Evolutionary conservation across 805 yeast species (phyloP).

Genomic region (Yamadazyma phyllophila): DNA sequence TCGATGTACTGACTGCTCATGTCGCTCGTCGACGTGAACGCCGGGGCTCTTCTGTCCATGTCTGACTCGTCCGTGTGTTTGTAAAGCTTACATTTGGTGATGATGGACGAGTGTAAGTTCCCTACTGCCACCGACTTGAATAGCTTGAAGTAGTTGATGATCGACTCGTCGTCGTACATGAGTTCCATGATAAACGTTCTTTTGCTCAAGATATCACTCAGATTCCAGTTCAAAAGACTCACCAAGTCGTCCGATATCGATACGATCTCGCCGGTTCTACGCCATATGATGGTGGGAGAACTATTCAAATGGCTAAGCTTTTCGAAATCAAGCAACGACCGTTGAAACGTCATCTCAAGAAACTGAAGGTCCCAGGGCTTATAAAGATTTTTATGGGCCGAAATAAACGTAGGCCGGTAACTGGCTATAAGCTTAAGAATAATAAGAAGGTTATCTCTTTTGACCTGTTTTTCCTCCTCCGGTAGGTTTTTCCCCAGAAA

Average conservation of each 20-base stretch:
- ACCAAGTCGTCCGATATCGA: slow-evolving; percentile 75
- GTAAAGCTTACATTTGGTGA: slow-evolving; percentile 49
- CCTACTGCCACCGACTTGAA: slow-evolving; percentile 75
- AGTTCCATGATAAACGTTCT: slow-evolving; percentile 72
- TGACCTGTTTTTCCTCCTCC: slow-evolving; percentile 25
- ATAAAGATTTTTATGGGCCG: slow-evolving; percentile 65
- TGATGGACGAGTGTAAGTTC: slow-evolving; percentile 50
- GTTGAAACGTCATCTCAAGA: slow-evolving; percentile 44
- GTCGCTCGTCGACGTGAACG: slow-evolving; percentile 18
- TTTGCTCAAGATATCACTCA: slow-evolving; percentile 55
- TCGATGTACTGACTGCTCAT: slow-evolving; percentile 38
- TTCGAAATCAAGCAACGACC: slow-evolving; percentile 45
- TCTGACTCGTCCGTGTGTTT: slow-evolving; percentile 21
- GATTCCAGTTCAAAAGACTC: slow-evolving; percentile 62
- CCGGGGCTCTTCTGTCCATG: not conserved
- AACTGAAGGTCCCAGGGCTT: slow-evolving; percentile 68
- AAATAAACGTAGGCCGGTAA: slow-evolving; percentile 73
- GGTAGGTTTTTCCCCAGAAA: slow-evolving; percentile 51
- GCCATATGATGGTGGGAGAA: slow-evolving; percentile 81
- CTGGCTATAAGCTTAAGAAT: slow-evolving; percentile 60
- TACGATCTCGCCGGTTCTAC: slow-evolving; percentile 82
- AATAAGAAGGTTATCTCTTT: slow-evolving; percentile 32
- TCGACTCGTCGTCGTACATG: slow-evolving; percentile 72
- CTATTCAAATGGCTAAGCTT: slow-evolving; percentile 52
- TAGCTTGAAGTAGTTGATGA: slow-evolving; percentile 66